These are phyloP conservation scores for Picochlorum sp. DNA, from an alignment of 139 green algal genomes.

Conservation along the genomic window DNA sequence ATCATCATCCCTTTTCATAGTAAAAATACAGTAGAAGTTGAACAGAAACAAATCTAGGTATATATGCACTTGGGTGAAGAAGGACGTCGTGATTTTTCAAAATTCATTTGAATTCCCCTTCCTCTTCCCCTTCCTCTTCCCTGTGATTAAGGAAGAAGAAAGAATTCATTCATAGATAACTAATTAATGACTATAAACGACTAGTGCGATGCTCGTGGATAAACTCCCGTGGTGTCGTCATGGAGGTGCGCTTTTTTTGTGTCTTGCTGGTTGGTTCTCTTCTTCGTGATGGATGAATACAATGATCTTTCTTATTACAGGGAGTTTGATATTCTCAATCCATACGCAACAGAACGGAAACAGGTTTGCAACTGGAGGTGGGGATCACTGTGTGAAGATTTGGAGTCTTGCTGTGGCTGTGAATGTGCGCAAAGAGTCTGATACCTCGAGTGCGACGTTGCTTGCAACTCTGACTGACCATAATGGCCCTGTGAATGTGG, in stretches of 20 bases:
- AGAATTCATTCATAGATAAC: too few species aligned
- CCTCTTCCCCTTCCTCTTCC: too few species aligned
- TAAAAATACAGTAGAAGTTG: too few species aligned
- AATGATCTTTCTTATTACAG: constrained; percentile 8
- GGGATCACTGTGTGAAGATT: constrained; percentile 58
- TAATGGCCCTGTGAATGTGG: constrained; percentile 62
- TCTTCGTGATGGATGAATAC: background rate
- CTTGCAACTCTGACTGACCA: constrained; percentile 76
- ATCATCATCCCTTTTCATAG: background rate
- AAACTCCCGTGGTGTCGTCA: constrained; percentile 45
- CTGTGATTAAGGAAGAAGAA: too few species aligned
- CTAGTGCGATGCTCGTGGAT: constrained; percentile 39
- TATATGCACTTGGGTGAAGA: too few species aligned
- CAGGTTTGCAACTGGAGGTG: constrained; percentile 63
- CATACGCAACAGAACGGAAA: constrained; percentile 49
- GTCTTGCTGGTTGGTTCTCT: background rate
- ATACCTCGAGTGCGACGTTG: constrained; percentile 38
- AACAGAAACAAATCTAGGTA: too few species aligned
- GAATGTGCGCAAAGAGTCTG: constrained; percentile 37
- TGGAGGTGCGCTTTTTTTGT: constrained; percentile 19
- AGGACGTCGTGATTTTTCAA: too few species aligned
- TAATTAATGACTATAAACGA: too few species aligned
- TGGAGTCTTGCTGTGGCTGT: constrained; percentile 59
- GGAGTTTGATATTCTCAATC: constrained; percentile 51
- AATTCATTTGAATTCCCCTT: too few species aligned